Evolutionary conservation across 169 alveolate species (phyloP).

Genomic region (Eimeria maxima): DNA sequence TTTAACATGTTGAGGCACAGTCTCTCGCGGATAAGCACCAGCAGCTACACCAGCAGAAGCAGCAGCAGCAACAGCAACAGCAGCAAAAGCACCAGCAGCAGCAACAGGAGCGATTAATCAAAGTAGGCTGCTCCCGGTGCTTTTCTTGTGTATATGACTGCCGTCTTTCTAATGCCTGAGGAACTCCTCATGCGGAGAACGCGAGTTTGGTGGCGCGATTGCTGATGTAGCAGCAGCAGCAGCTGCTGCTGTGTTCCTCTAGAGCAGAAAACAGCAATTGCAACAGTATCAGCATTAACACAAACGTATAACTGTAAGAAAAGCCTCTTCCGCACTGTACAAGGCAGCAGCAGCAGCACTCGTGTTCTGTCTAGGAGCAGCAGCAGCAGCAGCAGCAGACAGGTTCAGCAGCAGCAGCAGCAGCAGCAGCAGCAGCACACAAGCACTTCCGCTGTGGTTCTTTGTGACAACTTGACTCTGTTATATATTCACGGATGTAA

Average conservation of each 20-base stretch:
- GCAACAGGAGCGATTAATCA: not conserved
- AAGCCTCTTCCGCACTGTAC: not conserved
- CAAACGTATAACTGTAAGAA: not conserved
- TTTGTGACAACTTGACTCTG: not conserved
- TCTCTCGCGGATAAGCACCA: too few species aligned
- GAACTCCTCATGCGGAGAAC: not conserved
- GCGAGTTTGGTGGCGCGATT: not conserved
- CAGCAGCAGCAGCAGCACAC: not conserved
- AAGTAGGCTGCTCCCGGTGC: not conserved
- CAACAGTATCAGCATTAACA: not conserved
- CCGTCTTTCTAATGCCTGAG: not conserved
- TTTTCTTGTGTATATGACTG: not conserved
- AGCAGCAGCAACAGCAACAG: too few species aligned
- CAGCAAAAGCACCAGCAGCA: not conserved
- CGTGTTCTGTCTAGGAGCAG: not conserved
- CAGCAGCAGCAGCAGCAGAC: not conserved
- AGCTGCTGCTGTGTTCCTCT: not conserved
- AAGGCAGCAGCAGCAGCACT: not conserved
- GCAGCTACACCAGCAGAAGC: too few species aligned
- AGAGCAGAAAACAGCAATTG: not conserved
- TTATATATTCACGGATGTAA: not conserved
- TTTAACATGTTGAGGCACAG: too few species aligned
- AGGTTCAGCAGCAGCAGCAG: not conserved
- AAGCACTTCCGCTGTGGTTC: not conserved
- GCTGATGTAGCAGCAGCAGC: conserved; percentile 11